Evolutionary conservation across 257 asterid genomes (phyloP).

Genomic region (Solanum dulcamara): DNA sequence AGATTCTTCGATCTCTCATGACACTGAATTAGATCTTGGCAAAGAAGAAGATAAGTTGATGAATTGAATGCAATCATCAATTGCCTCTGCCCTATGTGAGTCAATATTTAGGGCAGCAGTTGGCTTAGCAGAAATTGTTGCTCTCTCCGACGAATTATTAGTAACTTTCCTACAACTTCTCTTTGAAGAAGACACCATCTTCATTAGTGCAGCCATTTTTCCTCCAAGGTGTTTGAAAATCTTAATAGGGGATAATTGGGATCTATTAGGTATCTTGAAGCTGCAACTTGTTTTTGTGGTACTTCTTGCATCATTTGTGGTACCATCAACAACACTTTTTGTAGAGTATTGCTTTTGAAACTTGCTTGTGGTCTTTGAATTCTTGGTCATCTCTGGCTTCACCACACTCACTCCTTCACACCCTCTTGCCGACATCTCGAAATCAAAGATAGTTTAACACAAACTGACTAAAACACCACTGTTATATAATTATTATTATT

Average conservation of each 20-base stretch:
- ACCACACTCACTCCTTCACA: neutral
- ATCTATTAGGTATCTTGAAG: constrained; percentile 16
- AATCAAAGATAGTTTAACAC: neutral
- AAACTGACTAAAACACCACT: neutral
- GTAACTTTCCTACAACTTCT: constrained; percentile 7
- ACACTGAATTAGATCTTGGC: constrained; percentile 32
- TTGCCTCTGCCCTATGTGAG: constrained; percentile 49
- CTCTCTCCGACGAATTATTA: neutral
- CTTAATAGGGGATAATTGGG: constrained; percentile 16
- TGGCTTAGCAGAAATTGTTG: constrained; percentile 4
- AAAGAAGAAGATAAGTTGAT: constrained; percentile 39
- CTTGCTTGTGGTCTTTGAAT: neutral
- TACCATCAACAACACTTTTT: neutral
- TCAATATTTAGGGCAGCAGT: constrained; percentile 10
- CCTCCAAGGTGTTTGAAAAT: constrained; percentile 21
- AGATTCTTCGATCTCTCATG: neutral
- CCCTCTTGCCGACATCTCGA: neutral
- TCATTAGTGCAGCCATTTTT: constrained; percentile 14
- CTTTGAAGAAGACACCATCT: constrained; percentile 3
- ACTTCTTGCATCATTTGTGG: neutral
- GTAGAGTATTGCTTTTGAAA: neutral
- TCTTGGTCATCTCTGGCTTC: neutral
- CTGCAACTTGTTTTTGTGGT: constrained; percentile 9
- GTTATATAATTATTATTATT: neutral
- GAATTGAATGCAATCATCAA: constrained; percentile 47